Evolutionary conservation across 352 stramenopile genomes (phyloP), one percentile per base, ranked within the genome.

Genomic region (Phytophthora sp.): DNA sequence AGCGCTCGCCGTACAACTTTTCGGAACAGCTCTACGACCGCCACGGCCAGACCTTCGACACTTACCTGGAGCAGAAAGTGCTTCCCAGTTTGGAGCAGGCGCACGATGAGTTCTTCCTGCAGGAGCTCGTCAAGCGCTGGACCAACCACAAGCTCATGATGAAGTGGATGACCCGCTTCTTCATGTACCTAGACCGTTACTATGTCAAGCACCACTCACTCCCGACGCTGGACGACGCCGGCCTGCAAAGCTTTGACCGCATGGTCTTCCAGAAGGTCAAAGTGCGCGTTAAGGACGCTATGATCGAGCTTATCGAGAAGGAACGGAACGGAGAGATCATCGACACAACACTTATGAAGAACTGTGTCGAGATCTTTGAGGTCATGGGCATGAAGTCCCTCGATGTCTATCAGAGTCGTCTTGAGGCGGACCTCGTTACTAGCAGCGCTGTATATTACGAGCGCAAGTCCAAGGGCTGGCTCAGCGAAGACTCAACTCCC

Each of bases 91-190:
- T 98, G 11, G 76, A 96, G 64, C 79, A 96, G 66, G 81, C 94
- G 50, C 87, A 95, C 56, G 89, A 97, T 62, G 89, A 98, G 58
- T 97, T 98, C 62, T 94, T 99, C n/a, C 80, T 99, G 7, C 88
- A 94, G 57, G 97, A 99, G 75, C 81, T 99, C 23, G 94, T 98
- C 44, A 90, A 95, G 61, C 95, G 97, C 46, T 99, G 97, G 97
- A 84, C 91, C 38, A 99, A 99, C 79, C 98, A 99, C 85, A 98
- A 99, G 77, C 98, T 99, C 76, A 99, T 99, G 98, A 99, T 99
- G 88, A 99, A 99, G 81, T 99, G 98, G 98, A 98, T 99, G 86
- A 84, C 93, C 51, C 98, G 98, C 66, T 99, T 99, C 77, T 99
- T 99, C 77, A 99, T 98, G 80, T 99, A 99, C 80, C 77, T 99